Evolutionary conservation across 768 basidiomycete species (phyloP).

Genomic region (Kwoniella dendrophila): DNA sequence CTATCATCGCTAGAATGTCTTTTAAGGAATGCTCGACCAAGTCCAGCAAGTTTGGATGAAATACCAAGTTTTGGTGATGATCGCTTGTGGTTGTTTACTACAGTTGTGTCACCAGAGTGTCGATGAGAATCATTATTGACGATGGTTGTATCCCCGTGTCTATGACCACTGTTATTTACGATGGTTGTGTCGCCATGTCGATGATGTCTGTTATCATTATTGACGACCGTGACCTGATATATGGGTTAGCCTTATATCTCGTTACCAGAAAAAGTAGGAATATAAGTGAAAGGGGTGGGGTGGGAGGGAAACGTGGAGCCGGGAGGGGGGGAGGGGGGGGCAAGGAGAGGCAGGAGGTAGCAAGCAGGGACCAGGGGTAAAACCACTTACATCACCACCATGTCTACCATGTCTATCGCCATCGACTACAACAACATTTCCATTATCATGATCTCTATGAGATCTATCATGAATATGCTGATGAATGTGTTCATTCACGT

Average conservation of each 20-base stretch:
- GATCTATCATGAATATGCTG: conserved; percentile 15
- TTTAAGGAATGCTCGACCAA: conserved; percentile 29
- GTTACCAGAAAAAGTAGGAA: too few species aligned
- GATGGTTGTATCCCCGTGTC: conserved; percentile 6
- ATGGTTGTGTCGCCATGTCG: conserved; percentile 11
- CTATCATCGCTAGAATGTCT: conserved; percentile 11
- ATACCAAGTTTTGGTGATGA: conserved; percentile 9
- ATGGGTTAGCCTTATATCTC: neutral
- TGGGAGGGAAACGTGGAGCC: too few species aligned
- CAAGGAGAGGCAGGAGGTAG: neutral
- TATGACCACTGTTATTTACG: conserved; percentile 12
- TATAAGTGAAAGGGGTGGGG: too few species aligned
- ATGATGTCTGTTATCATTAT: neutral
- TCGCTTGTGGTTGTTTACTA: conserved; percentile 18
- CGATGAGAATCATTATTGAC: conserved; percentile 7
- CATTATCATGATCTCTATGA: conserved; percentile 7
- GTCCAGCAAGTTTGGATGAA: conserved; percentile 15
- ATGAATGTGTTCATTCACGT: conserved; percentile 18
- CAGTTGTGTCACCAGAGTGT: conserved; percentile 2
- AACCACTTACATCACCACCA: conserved; percentile 16
- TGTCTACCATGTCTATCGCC: conserved; percentile 10
- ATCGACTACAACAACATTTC: conserved; percentile 10
- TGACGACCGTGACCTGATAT: conserved; percentile 13
- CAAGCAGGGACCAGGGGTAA: neutral
- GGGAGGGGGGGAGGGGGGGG: neutral